Evolutionary conservation across 352 stramenopile genomes (phyloP), one percentile per base, ranked within the genome.

Genomic region (Globisporangium recalcitrans): DNA sequence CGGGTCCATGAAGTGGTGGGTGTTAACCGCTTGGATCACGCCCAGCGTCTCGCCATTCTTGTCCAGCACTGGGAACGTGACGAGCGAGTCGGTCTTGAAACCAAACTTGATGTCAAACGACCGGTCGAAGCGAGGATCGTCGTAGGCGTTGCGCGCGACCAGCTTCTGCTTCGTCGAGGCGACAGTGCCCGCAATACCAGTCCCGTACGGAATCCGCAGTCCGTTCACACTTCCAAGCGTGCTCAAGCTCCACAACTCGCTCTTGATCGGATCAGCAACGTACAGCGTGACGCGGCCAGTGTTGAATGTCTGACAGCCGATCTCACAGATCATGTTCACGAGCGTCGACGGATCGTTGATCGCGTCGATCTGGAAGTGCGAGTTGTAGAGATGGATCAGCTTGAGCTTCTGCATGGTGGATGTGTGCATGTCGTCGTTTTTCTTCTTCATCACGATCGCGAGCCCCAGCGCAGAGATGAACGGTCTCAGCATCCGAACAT

Each of bases 41-140:
- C 79, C 83, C 5, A 92, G 64, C 2, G 78, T 88, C 67, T 87
- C 79, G 8, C 77, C 79, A 21, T 83, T 82, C 38, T 77, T 80
- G 47, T 90, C 72, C 14, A 88, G 58, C 11, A 96, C 75, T 1
- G 86, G 83, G 11, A 94, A 80, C 11, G 78, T 88, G 21, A 95
- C 63, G 14, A 92, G 60, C 31, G 77, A 90, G 44, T 91, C 78
- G 0, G 88, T 95, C 56, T 87, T 87, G 74, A 92, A 96, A 34
- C 85, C 83, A 49, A 88, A 88, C 67, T 87, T 88, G 36, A 78
- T 58, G 69, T 96, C 87, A 27, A 93, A 85, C 46, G 83, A 91
- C 5, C 67, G 70, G 64, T 94, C 86, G 63, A 96, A 96, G 19
- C 81, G 82, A 14, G 79, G 65, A 51, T 91, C 84, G 44, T 93